Percentiles rank a stretch among this genome's conserved stretches.
phyloP scores from a whole-genome alignment of 2,329 filamentous ascomycete species.

The Diaporthe ilicicola region DNA sequence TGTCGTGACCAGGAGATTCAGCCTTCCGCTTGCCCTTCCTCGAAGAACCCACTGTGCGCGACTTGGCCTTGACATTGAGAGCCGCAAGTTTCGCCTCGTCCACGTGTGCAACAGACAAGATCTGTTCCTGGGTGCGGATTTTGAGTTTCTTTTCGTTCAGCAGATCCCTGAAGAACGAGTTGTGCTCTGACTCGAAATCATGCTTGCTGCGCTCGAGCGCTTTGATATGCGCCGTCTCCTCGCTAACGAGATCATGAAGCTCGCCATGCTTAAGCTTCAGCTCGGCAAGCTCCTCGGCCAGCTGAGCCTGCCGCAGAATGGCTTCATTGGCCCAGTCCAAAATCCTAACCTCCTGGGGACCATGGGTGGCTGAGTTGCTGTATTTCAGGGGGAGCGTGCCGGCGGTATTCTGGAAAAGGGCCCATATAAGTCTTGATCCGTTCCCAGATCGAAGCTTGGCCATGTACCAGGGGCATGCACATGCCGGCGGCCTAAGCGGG shows the following conservation, averaged over 20 bases:
- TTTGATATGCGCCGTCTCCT: conserved; percentile 70
- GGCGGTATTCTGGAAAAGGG: conserved; percentile 67
- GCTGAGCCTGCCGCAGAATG: conserved; percentile 55
- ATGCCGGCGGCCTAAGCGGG: conserved; percentile 25
- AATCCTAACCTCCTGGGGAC: conserved; percentile 69
- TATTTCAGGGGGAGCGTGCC: conserved; percentile 68
- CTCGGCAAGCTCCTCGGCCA: conserved; percentile 52
- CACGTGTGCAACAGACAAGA: conserved; percentile 58
- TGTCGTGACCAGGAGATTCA: background rate
- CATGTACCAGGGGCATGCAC: background rate
- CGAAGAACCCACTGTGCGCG: conserved; percentile 10
- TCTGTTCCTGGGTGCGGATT: conserved; percentile 75
- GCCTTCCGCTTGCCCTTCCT: conserved; percentile 32
- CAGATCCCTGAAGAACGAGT: conserved; percentile 75
- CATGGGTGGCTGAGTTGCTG: conserved; percentile 54
- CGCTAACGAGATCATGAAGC: conserved; percentile 64
- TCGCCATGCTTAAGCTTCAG: conserved; percentile 52
- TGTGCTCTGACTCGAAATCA: conserved; percentile 70
- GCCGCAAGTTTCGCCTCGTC: conserved; percentile 24
- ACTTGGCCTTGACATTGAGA: background rate
- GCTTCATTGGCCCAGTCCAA: conserved; percentile 76
- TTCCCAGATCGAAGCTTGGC: background rate
- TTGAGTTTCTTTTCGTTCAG: conserved; percentile 84
- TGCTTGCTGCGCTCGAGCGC: conserved; percentile 73
- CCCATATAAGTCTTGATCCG: conserved; percentile 28